Conservation (phyloP, 1,284 basidiomycete species). For the Gomphus bonarii region DNA sequence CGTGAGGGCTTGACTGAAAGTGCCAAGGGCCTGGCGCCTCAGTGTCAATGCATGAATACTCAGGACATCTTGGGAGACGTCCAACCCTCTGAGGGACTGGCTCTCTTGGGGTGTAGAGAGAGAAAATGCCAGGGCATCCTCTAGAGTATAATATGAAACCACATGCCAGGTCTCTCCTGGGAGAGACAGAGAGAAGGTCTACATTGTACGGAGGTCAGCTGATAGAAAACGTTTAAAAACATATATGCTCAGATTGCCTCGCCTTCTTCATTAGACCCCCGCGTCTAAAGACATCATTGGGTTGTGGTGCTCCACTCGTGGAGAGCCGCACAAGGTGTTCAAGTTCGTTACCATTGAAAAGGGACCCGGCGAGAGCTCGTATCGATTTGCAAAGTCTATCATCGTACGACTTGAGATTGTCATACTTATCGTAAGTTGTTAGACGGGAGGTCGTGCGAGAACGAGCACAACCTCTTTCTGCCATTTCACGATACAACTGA, state of each 20-base stretch:
- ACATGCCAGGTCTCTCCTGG: conserved; percentile 70
- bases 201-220: conserved; percentile 10
- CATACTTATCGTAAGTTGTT: conserved; percentile 10
- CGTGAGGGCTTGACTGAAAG: background rate
- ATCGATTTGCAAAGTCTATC: conserved; percentile 16
- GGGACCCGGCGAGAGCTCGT: conserved; percentile 24
- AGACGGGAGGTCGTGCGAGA: conserved; percentile 14
- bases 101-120: conserved; percentile 4
- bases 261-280: conserved; percentile 69
- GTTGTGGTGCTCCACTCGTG: background rate
- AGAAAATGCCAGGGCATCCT: conserved; percentile 38
- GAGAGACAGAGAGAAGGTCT: conserved; percentile 75
- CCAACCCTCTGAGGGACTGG: background rate
- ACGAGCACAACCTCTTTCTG: conserved; percentile 46
- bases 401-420: conserved; percentile 10
- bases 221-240: background rate
- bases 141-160: conserved; percentile 71
- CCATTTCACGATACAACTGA: conserved; percentile 67
- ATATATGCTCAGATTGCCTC: background rate
- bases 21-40: background rate
- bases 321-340: conserved; percentile 1
- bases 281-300: conserved; percentile 53
- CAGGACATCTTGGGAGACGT: background rate
- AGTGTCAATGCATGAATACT: background rate
- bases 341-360: conserved; percentile 29